Evolutionary conservation across 129 eudicot genomes (phyloP), one percentile per base, ranked within the genome.

Genomic region (Flaveria brownii): DNA sequence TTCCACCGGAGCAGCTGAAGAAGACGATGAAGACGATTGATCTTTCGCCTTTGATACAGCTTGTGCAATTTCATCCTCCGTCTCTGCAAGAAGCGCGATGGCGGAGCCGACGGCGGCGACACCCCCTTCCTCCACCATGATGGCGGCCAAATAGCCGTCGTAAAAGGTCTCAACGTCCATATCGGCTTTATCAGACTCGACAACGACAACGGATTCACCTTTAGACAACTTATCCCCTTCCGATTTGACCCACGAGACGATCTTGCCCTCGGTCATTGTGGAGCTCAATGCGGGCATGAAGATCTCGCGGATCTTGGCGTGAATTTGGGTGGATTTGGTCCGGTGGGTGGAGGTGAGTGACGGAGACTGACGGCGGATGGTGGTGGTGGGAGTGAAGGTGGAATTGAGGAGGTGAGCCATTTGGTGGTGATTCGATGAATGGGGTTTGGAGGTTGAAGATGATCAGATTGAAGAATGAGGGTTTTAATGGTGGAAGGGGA

Each of bases 121-220:
- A 18, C 81, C 84, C 8, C 97, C 98, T 82, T 94, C 98, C 7
- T 91, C 96, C 4, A 94, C 98, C 75, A 94, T 79, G 71, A 94
- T 94, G 50, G 95, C 92, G 9, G 98, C 98, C 25, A 94, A 71
- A 61, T 86, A 91, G 3, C 98, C 98, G 47, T 94, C 98, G 74
- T 94, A 91, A 65, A 94, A 94, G 0, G 98, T 91, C 81, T 94
- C 98, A 11, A 94, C 98, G 45, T 94, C 98, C 98, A 94, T 94
- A 42, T 94, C 98, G 14, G 98, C 98, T 75, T 94, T 94, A 54
- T 94, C 98, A 4, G 98, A 94, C 72, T 94, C 98, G 0, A 94
- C 98, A 6, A 94, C 96, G 23, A 94, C 98, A 0, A 94, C 98
- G 1, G 98, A 80, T 39, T 94, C 97, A 2, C 98, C 98, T 75